These are phyloP conservation scores for Lipomyces chichibuensis DNA, from an alignment of 805 yeast genomes.

Conservation along the genomic window DNA sequence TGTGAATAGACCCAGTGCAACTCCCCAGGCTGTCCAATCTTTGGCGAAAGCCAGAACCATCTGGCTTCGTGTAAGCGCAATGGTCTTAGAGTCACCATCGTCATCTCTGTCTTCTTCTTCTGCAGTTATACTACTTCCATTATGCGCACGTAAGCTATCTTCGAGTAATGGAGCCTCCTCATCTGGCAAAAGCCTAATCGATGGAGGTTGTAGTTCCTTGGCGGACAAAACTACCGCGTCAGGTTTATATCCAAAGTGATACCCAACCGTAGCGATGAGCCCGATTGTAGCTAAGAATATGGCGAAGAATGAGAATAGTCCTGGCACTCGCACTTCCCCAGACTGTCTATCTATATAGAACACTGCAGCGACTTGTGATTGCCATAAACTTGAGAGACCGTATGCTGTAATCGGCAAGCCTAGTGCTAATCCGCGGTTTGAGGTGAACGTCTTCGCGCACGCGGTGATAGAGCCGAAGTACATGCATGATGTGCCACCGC, in stretches of 20 bases:
- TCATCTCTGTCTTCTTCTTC: slow-evolving; percentile 38
- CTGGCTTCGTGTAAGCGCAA: slow-evolving; percentile 38
- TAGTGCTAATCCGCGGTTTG: slow-evolving; percentile 73
- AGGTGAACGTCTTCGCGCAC: slow-evolving; percentile 38
- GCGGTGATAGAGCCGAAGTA: slow-evolving; percentile 43
- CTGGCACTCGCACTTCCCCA: slow-evolving; percentile 33
- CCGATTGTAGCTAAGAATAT: slow-evolving; percentile 31
- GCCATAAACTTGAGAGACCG: slow-evolving; percentile 78
- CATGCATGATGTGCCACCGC: slow-evolving; percentile 47
- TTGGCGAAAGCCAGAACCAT: slow-evolving; percentile 45
- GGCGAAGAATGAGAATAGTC: slow-evolving; percentile 34
- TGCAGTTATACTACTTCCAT: background rate
- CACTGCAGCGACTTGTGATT: slow-evolving; percentile 58
- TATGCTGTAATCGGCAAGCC: slow-evolving; percentile 86
- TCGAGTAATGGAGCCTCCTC: slow-evolving; percentile 17
- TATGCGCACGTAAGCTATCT: background rate
- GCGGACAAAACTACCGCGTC: background rate
- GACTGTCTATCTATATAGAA: slow-evolving; percentile 43
- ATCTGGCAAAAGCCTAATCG: background rate
- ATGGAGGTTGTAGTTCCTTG: background rate
- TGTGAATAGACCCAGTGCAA: slow-evolving; percentile 65
- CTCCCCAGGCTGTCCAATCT: slow-evolving; percentile 64
- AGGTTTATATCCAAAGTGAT: slow-evolving; percentile 19
- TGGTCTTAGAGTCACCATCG: slow-evolving; percentile 39
- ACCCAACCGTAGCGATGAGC: slow-evolving; percentile 26